Base-by-base conservation (phyloP, 2,329 filamentous ascomycete species). In the Fusarium azukiicola region DNA sequence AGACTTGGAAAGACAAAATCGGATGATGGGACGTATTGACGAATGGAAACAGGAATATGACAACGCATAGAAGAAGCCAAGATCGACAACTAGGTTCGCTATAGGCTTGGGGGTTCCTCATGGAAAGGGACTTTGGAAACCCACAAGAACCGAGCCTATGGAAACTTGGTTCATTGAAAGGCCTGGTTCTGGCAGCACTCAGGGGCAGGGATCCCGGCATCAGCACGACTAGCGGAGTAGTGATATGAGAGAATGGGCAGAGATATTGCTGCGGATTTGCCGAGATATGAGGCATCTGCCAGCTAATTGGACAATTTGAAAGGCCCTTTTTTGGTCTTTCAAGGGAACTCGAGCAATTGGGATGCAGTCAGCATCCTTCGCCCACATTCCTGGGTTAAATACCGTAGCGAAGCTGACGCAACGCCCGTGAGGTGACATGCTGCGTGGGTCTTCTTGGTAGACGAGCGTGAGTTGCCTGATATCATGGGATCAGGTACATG, bases 51-150 rank as follows among this genome's bases (percentile, higher is more conserved):
- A 32, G 67, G 23, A 71, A 76, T 40, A 64, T 69, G 14, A 68
- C 58, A 32, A 74, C 21, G 23, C 63, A 8, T 64, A 69, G n/a
- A 74, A 74, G 50, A 79, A 77, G 74, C 78, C 79, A 14, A 72
- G 84, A 7, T n/a, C n/a, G 5, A 2, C 46, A 5, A 69, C 79
- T 2, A 80, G 78, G 75, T 47, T 78, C 12, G 75, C 82, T 23
- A 81, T 71, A 27, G 84, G 83, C 70, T 47, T 85, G 9, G 83
- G 83, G 12, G 82, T 82, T 19, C 66, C 82, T 13, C 75, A 81
- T n/a, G 79, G 78, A 6, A 40, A 49, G 36, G 47, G 21, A 40
- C 27, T 61, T 61, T 42, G 36, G 56, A 36, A 40, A 14, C 14
- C 36, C 36, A 58, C 21, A 11, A 14, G n/a, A 61, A 23, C 40